phyloP scores from a whole-genome alignment of 176 grass and related monocot genomes.

The Carex littledalei region DNA sequence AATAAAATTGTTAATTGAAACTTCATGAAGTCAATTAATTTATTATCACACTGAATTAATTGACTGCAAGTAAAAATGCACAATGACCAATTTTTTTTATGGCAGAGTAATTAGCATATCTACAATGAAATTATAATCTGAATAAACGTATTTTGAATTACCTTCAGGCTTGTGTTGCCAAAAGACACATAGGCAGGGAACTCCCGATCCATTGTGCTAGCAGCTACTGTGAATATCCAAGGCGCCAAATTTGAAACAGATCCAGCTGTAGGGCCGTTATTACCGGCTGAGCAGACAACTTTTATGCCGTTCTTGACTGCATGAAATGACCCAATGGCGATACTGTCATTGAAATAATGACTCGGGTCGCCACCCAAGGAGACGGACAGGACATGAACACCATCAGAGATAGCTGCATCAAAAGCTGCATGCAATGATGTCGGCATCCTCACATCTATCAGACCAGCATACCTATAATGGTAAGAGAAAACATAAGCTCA shows the following conservation, averaged over 20 bases:
- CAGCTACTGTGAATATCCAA: slow-evolving; percentile 69
- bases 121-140: background rate
- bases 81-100: too few species aligned
- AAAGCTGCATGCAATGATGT: slow-evolving; percentile 52
- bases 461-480: slow-evolving; percentile 36
- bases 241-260: slow-evolving; percentile 47
- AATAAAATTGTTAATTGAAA: background rate
- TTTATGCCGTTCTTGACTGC: slow-evolving; percentile 46
- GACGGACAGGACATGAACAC: slow-evolving; percentile 56
- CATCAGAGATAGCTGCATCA: slow-evolving; percentile 68
- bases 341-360: slow-evolving; percentile 28
- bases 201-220: slow-evolving; percentile 48
- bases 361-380: slow-evolving; percentile 43
- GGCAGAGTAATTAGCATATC: too few species aligned
- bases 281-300: slow-evolving; percentile 66
- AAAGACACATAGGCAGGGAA: slow-evolving; percentile 40
- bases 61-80: background rate
- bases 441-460: slow-evolving; percentile 50
- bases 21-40: too few species aligned
- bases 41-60: background rate
- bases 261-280: slow-evolving; percentile 29
- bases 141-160: background rate
- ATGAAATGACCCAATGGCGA: slow-evolving; percentile 63
- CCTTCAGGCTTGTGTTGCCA: slow-evolving; percentile 31
- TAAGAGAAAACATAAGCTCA: background rate